Conservation (phyloP, 2,329 filamentous ascomycete genomes). For the Phoma herbarum region DNA sequence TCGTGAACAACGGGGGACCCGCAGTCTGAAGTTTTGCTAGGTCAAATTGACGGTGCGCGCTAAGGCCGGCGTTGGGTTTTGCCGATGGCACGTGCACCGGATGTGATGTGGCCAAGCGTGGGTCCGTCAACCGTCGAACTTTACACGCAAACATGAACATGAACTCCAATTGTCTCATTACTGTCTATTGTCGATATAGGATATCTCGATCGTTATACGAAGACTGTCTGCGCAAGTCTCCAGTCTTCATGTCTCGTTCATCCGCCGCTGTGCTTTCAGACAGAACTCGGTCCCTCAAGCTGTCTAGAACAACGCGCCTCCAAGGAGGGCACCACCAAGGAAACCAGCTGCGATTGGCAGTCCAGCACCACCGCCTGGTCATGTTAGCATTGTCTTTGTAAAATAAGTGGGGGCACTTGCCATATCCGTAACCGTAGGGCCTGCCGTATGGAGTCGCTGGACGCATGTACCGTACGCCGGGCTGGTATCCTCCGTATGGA, state of each 20-base stretch:
- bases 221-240: not conserved
- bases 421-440: constrained; percentile 49
- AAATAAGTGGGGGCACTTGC: constrained; percentile 18
- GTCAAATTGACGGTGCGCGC: constrained; percentile 15
- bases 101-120: not conserved
- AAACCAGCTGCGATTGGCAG: constrained; percentile 48
- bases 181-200: not conserved
- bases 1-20: constrained; percentile 22
- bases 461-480: constrained; percentile 60
- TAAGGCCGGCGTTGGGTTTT: not conserved
- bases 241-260: not conserved
- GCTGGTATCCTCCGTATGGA: constrained; percentile 60
- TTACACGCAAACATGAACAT: constrained; percentile 12
- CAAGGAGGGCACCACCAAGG: constrained; percentile 46
- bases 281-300: not conserved
- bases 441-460: constrained; percentile 59
- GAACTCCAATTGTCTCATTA: not conserved
- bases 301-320: constrained; percentile 39
- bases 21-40: constrained; percentile 15
- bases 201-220: not conserved
- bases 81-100: constrained; percentile 12
- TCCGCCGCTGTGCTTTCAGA: not conserved
- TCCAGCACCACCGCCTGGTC: constrained; percentile 42
- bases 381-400: constrained; percentile 10
- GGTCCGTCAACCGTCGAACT: not conserved